Percentiles rank a stretch among this genome's conserved stretches.
Conservation (phyloP, 169 alveolate genomes). For the Babesia bigemina region DNA sequence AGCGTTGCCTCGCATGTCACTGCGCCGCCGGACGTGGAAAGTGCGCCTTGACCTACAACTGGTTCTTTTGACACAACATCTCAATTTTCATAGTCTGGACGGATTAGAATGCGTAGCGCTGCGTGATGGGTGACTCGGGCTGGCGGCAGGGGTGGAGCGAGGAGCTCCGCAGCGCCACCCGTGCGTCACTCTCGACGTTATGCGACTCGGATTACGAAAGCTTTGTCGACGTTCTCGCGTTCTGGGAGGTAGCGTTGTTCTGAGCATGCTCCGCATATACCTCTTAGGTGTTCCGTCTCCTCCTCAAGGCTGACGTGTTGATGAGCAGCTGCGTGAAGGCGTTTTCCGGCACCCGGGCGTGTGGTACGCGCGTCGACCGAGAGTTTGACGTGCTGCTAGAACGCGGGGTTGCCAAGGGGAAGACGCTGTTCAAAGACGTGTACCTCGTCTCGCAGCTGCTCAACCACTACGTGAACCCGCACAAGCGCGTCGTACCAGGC, state of each 20-base stretch:
- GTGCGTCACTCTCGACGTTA: slow-evolving; percentile 24
- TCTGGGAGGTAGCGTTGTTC: slow-evolving; percentile 26
- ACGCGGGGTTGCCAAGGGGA: slow-evolving; percentile 34
- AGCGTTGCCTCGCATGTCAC: slow-evolving; percentile 18
- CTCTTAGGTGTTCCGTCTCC: slow-evolving; percentile 25
- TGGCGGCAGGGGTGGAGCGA: slow-evolving; percentile 51
- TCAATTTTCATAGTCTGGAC: too few relatives aligned
- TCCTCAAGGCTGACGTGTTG: slow-evolving; percentile 21
- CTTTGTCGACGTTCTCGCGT: slow-evolving; percentile 33
- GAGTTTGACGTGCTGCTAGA: slow-evolving; percentile 27
- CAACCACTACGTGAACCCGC: slow-evolving; percentile 38
- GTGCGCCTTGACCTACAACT: neutral
- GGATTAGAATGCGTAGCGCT: too few relatives aligned
- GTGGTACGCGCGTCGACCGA: slow-evolving; percentile 12
- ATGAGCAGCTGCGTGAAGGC: slow-evolving; percentile 43
- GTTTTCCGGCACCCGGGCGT: slow-evolving; percentile 34
- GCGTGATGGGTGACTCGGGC: slow-evolving; percentile 15
- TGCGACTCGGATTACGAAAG: slow-evolving; percentile 30
- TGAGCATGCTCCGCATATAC: neutral
- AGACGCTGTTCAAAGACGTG: slow-evolving; percentile 28
- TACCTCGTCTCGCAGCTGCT: slow-evolving; percentile 42
- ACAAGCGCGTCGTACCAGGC: slow-evolving; percentile 7
- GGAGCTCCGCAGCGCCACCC: slow-evolving; percentile 37
- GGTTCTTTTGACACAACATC: too few relatives aligned
- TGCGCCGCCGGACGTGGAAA: neutral